Evolutionary conservation across 106 monocot species (phyloP), one percentile per base, ranked within the genome.

Genomic region (Allium cepa): DNA sequence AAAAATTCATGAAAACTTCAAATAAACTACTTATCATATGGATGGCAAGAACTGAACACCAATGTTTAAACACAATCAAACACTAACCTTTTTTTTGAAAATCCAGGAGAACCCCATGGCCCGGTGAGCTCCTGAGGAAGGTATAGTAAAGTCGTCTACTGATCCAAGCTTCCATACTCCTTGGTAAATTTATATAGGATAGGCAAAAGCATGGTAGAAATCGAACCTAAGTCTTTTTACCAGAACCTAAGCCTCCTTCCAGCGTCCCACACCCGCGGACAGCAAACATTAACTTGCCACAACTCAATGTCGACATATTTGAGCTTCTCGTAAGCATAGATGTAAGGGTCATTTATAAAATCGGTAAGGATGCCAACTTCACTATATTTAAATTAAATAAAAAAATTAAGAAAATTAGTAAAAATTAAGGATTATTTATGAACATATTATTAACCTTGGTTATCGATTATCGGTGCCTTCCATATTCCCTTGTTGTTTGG

Each of bases 391-490:
- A 4, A 83, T 22, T 22, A 22, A 22, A 22, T 22, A 22, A 0
- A 0, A 22, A 22, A 22, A 22, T 22, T 22, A 22, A 22, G 22
- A 22, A 22, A 22, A 22, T 22, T 22, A 22, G 22, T 22, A 22
- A 22, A 22, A 22, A 22, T 0, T 22, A 22, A 22, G 22, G 22
- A 22, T 22, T 22, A 0, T 22, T 22, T 22, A 22, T 22, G 22
- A 22, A 22, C 22, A 22, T 22, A 22, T 1, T 22, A 22, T 22
- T 22, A 3, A 88, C 83, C 88, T 75, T 84, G 88, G 70, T 90
- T 90, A 71, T 83, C 82, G 66, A 90, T 85, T 80, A 85, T 67
- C 48, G 90, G 90, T 26, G 85, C 85, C 70, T 83, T 85, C 85
- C 90, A 90, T 59, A 80, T 85, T 16, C 90, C 90, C 80, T 90